These are phyloP conservation scores for Populus pruinosa DNA, from an alignment of 345 rosid species.

Conservation along the genomic window DNA sequence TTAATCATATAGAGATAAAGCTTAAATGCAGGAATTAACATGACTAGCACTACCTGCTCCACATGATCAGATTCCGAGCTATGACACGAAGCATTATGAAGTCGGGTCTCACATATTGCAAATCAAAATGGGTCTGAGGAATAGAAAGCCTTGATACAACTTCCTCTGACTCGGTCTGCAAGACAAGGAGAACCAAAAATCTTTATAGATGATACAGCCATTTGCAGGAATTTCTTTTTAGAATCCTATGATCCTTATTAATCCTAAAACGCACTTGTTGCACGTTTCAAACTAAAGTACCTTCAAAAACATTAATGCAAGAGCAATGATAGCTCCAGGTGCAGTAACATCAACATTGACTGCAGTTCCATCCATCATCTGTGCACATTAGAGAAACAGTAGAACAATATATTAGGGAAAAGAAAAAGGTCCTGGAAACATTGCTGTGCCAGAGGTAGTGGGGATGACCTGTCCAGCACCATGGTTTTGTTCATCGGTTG, in stretches of 20 bases:
- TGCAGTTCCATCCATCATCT: constrained; percentile 77
- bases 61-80: constrained; percentile 92
- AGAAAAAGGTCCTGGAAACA: not conserved
- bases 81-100: constrained; percentile 97
- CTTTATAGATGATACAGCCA: not conserved
- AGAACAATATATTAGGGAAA: not conserved
- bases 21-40: constrained; percentile 8
- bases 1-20: constrained; percentile 14
- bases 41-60: constrained; percentile 65
- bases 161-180: constrained; percentile 82
- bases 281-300: constrained; percentile 28
- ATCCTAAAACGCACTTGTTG: not conserved
- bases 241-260: not conserved
- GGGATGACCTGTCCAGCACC: constrained; percentile 68
- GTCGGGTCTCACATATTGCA: constrained; percentile 92
- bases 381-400: constrained; percentile 12
- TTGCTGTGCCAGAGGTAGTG: constrained; percentile 16
- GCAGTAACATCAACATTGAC: constrained; percentile 93
- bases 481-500: constrained; percentile 60
- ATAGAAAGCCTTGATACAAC: constrained; percentile 72
- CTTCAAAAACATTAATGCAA: constrained; percentile 87
- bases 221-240: not conserved
- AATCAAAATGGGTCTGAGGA: constrained; percentile 76
- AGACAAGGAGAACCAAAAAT: not conserved
- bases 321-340: constrained; percentile 92